These are phyloP conservation scores for Pseudogymnoascus sp. DNA, from an alignment of 2,329 filamentous ascomycete species.

Conservation along the genomic window DNA sequence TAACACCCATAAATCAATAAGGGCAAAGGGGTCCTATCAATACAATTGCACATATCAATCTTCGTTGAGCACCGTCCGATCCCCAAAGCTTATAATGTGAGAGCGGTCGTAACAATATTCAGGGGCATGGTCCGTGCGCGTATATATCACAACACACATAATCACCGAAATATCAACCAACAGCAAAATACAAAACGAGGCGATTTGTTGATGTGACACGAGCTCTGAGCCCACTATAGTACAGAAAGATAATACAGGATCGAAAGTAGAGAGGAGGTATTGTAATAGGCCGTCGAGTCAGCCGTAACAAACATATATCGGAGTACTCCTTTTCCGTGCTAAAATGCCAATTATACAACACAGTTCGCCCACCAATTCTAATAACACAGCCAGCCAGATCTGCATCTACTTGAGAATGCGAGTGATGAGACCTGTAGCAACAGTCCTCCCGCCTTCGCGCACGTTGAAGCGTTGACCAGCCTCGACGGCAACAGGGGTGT, in stretches of 20 bases:
- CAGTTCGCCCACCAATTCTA: constrained; percentile 2
- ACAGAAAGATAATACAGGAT: constrained; percentile 5
- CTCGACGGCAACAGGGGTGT: constrained; percentile 81
- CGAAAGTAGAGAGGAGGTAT: background rate
- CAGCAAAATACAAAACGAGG: background rate
- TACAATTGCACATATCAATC: background rate
- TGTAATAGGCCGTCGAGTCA: background rate
- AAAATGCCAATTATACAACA: constrained; percentile 11
- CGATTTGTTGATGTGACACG: constrained; percentile 5
- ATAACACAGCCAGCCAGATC: background rate
- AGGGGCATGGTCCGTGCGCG: background rate
- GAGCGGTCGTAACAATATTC: background rate
- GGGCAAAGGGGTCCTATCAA: background rate
- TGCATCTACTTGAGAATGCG: constrained; percentile 48
- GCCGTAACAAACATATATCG: constrained; percentile 8
- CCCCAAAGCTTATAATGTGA: background rate
- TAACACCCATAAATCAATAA: background rate
- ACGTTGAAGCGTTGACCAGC: constrained; percentile 94
- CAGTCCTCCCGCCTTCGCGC: constrained; percentile 88
- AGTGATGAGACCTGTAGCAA: constrained; percentile 76
- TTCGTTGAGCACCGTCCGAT: background rate
- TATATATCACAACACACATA: background rate
- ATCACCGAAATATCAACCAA: background rate
- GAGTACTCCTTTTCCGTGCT: constrained; percentile 11
- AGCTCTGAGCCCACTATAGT: constrained; percentile 1